phyloP scores from a whole-genome alignment of 768 basidiomycete genomes.

The Russula earlei region DNA sequence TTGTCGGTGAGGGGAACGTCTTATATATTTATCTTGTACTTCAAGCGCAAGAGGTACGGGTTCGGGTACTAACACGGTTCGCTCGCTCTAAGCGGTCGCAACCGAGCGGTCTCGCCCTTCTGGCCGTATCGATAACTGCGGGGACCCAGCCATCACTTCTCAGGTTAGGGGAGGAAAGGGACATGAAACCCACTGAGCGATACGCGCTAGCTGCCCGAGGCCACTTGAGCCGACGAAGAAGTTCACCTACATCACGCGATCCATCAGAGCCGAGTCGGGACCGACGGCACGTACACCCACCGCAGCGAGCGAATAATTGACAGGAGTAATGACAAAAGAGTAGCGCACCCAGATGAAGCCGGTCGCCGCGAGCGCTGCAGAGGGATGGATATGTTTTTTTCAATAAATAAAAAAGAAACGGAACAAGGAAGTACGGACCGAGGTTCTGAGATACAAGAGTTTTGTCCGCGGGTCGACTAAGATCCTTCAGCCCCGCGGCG shows the following conservation, averaged over 20 bases:
- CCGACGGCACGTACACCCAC: slow-evolving; percentile 32
- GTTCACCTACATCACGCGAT: slow-evolving; percentile 43
- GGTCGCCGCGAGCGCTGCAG: slow-evolving; percentile 77
- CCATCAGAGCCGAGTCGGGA: slow-evolving; percentile 4
- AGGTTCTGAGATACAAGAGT: slow-evolving; percentile 88
- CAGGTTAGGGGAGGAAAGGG: not conserved
- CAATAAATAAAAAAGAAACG: not conserved
- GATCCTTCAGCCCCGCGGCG: slow-evolving; percentile 74
- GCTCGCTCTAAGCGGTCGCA: not conserved
- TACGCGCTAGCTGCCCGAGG: slow-evolving; percentile 51
- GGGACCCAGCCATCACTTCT: not conserved
- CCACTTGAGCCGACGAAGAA: slow-evolving; percentile 65
- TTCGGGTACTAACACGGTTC: too few species aligned
- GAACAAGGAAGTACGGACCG: slow-evolving; percentile 41
- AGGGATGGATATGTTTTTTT: not conserved
- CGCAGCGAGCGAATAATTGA: slow-evolving; percentile 92
- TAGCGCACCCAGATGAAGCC: slow-evolving; percentile 99
- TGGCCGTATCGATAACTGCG: slow-evolving; percentile 7
- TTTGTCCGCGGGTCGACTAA: slow-evolving; percentile 86
- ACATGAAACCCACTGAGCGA: slow-evolving; percentile 43
- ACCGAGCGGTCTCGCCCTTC: not conserved
- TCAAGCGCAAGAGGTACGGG: not conserved
- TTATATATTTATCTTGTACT: not conserved
- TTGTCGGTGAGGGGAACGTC: not conserved
- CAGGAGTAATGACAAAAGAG: slow-evolving; percentile 86